phyloP scores from a whole-genome alignment of 768 basidiomycete genomes.

The Trametopsis cervina region DNA sequence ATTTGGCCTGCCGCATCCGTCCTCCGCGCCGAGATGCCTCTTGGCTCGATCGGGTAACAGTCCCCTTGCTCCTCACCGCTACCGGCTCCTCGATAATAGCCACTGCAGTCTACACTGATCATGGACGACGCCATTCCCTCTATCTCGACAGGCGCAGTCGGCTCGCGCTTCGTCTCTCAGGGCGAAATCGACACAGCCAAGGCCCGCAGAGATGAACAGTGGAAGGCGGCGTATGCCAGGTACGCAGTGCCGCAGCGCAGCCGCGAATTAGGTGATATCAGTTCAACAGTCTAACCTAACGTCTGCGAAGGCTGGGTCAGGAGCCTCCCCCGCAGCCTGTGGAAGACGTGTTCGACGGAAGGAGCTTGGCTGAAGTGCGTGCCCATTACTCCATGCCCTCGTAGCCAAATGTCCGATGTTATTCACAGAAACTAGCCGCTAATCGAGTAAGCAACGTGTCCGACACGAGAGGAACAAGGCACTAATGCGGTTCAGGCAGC shows the following conservation, averaged over 20 bases:
- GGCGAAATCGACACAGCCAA: slow-evolving; percentile 71
- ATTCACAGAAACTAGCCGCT: slow-evolving; percentile 74
- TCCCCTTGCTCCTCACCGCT: too few species aligned
- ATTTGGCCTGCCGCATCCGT: background rate
- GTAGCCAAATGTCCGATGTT: slow-evolving; percentile 2
- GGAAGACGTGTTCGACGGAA: slow-evolving; percentile 75
- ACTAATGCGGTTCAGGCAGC: slow-evolving; percentile 48
- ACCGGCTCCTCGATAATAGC: background rate
- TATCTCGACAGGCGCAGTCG: slow-evolving; percentile 63
- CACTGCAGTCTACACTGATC: background rate
- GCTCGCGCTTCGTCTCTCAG: slow-evolving; percentile 80
- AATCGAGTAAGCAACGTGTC: slow-evolving; percentile 54
- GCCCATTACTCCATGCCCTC: slow-evolving; percentile 2
- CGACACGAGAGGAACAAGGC: slow-evolving; percentile 6
- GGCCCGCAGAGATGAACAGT: slow-evolving; percentile 70
- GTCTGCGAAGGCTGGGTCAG: slow-evolving; percentile 58
- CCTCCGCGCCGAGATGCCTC: too few species aligned
- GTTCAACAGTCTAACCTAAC: background rate
- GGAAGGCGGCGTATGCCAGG: slow-evolving; percentile 89
- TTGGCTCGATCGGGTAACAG: too few species aligned
- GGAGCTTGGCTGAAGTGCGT: slow-evolving; percentile 84
- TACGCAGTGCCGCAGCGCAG: slow-evolving; percentile 17
- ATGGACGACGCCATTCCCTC: slow-evolving; percentile 73
- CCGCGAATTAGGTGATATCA: slow-evolving; percentile 1
- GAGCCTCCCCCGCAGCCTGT: slow-evolving; percentile 72